Percentiles rank a stretch among this genome's conserved stretches.
phyloP scores from a whole-genome alignment of 1,284 basidiomycete species.

The Fomitopsis schrenkii region DNA sequence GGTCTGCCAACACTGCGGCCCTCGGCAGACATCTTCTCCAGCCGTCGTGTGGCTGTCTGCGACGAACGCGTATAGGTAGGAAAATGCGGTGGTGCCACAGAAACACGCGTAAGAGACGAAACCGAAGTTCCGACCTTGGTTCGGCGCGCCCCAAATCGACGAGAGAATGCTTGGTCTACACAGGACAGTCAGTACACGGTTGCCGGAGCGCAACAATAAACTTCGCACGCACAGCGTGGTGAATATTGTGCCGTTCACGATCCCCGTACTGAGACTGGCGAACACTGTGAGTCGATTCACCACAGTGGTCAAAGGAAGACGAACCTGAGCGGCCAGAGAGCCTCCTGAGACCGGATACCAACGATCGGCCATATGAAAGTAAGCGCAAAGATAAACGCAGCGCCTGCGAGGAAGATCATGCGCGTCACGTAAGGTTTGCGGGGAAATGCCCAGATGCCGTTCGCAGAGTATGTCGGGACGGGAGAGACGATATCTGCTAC shows the following conservation, averaged over 20 bases:
- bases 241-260: constrained; percentile 65
- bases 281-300: not conserved
- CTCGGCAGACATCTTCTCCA: constrained; percentile 46
- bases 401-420: constrained; percentile 49
- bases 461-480: constrained; percentile 36
- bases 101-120: constrained; percentile 70
- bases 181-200: not conserved
- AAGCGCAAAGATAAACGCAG: constrained; percentile 42
- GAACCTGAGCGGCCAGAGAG: constrained; percentile 63
- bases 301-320: constrained; percentile 4
- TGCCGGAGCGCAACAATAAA: not conserved
- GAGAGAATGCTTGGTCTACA: constrained; percentile 64
- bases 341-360: constrained; percentile 41
- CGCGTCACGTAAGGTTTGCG: constrained; percentile 56
- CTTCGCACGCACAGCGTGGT: constrained; percentile 55
- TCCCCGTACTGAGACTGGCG: constrained; percentile 54
- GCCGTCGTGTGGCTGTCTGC: constrained; percentile 42
- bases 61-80: constrained; percentile 70
- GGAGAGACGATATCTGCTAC: constrained; percentile 70
- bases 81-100: constrained; percentile 67
- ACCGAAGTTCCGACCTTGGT: constrained; percentile 73
- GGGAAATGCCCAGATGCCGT: constrained; percentile 34
- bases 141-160: constrained; percentile 63
- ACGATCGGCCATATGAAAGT: constrained; percentile 53
- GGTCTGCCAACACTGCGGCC: constrained; percentile 55